Conservation (phyloP, 2,329 filamentous ascomycete species). For the Thielaviopsis punctulata region DNA sequence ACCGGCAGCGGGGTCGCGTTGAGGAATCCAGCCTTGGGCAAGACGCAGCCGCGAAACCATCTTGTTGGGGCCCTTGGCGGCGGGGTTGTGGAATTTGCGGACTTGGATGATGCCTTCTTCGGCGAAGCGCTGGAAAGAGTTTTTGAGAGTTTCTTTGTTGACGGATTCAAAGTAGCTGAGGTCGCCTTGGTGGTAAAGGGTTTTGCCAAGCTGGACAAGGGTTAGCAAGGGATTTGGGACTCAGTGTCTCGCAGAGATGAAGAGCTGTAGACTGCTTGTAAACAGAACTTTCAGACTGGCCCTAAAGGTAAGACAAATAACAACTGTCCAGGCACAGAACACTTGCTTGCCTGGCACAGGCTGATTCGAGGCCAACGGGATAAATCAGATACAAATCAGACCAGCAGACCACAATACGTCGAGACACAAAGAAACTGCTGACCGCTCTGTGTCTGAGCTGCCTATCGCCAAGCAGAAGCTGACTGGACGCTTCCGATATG, state of each 20-base stretch:
- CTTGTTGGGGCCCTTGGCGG: slow-evolving; percentile 22
- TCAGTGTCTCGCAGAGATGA: too few species aligned
- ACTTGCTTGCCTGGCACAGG: too few species aligned
- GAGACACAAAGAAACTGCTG: neutral
- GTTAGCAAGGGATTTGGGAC: too few species aligned
- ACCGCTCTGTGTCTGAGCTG: too few species aligned
- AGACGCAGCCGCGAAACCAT: slow-evolving; percentile 47
- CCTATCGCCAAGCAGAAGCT: too few species aligned
- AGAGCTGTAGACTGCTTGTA: too few species aligned
- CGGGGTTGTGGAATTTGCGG: slow-evolving; percentile 45
- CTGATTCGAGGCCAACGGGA: too few species aligned
- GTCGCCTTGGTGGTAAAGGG: slow-evolving; percentile 91
- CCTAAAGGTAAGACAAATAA: too few species aligned
- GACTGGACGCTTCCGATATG: too few species aligned
- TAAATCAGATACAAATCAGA: too few species aligned
- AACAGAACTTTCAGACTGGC: too few species aligned
- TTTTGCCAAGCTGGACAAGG: slow-evolving; percentile 60
- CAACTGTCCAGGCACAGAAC: too few species aligned
- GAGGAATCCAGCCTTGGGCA: slow-evolving; percentile 56
- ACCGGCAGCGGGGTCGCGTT: slow-evolving; percentile 42
- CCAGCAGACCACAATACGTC: neutral
- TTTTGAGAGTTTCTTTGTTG: slow-evolving; percentile 94
- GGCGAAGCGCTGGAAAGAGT: slow-evolving; percentile 73
- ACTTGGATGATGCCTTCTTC: slow-evolving; percentile 79
- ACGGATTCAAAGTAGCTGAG: slow-evolving; percentile 95